Percentiles rank a stretch among this genome's conserved stretches.
Evolutionary conservation across 1,284 basidiomycete species (phyloP).

Genomic region (Cryptococcus sp.): DNA sequence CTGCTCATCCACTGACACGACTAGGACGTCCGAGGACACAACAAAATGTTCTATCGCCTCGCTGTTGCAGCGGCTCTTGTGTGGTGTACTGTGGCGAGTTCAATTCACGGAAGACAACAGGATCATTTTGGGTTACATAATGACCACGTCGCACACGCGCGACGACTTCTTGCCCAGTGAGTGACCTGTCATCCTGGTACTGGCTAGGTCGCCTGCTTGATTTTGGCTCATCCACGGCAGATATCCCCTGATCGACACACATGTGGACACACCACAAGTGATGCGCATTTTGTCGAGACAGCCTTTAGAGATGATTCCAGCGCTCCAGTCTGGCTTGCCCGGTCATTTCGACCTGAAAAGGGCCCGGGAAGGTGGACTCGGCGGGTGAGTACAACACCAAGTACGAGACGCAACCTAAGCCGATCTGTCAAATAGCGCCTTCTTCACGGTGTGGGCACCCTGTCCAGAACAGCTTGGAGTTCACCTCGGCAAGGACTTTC

Average conservation of each 20-base stretch:
- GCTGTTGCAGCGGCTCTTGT: too few relatives aligned
- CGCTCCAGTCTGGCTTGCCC: slow-evolving; percentile 46
- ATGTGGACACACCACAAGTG: slow-evolving; percentile 15
- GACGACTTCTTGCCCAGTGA: background rate
- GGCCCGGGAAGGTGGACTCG: slow-evolving; percentile 68
- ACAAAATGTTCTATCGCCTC: too few relatives aligned
- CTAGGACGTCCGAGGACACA: too few relatives aligned
- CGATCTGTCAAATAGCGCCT: slow-evolving; percentile 56
- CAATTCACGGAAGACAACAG: too few relatives aligned
- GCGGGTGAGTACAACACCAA: slow-evolving; percentile 53
- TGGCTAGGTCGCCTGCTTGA: background rate
- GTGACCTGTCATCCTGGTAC: background rate
- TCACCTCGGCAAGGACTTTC: slow-evolving; percentile 61
- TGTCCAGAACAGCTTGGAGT: slow-evolving; percentile 52
- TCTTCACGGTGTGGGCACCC: slow-evolving; percentile 70
- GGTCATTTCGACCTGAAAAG: slow-evolving; percentile 79
- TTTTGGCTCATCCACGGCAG: background rate
- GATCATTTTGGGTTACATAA: too few relatives aligned
- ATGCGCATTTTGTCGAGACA: slow-evolving; percentile 6
- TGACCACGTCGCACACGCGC: background rate
- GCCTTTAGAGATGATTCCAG: slow-evolving; percentile 9
- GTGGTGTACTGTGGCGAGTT: too few relatives aligned
- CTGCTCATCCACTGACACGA: too few relatives aligned
- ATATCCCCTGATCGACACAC: slow-evolving; percentile 12
- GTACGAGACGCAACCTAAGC: background rate